These are phyloP conservation scores for Fusarium verrucosum DNA, from an alignment of 2,329 filamentous ascomycete genomes.

Conservation along the genomic window DNA sequence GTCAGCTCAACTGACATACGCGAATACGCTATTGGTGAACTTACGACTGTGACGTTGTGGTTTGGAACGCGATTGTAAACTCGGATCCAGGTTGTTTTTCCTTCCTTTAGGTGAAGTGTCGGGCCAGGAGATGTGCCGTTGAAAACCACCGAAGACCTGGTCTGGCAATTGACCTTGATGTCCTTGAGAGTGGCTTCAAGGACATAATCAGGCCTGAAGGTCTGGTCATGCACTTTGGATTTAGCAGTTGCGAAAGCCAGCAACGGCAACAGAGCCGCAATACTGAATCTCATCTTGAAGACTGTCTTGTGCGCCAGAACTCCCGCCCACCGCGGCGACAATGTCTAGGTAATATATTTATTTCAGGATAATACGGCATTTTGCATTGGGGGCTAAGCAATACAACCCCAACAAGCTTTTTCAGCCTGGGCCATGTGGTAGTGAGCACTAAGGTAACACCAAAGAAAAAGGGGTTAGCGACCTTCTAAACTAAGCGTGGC, in stretches of 20 bases:
- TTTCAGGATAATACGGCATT: background rate
- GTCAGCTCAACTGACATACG: background rate
- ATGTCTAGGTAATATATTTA: background rate
- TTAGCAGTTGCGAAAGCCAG: constrained; percentile 6
- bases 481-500: background rate
- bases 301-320: no score
- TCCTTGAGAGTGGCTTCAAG: constrained; percentile 16
- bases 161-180: constrained; percentile 20
- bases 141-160: constrained; percentile 2
- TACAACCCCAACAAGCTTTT: constrained; percentile 14
- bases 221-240: constrained; percentile 3
- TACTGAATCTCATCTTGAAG: constrained; percentile 1
- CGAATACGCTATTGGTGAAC: background rate
- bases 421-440: background rate
- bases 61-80: constrained; percentile 21
- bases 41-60: constrained; percentile 30
- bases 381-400: background rate
- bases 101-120: constrained; percentile 11
- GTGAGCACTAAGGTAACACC: constrained; percentile 22
- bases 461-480: background rate
- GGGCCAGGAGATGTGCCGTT: constrained; percentile 25
- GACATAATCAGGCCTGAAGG: constrained; percentile 22
- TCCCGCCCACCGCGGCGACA: no score
- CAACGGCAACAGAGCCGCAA: constrained; percentile 10
- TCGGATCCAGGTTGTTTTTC: constrained; percentile 28